These are phyloP conservation scores for Diaporthe velutina DNA, from an alignment of 2,329 filamentous ascomycete species.

Conservation along the genomic window DNA sequence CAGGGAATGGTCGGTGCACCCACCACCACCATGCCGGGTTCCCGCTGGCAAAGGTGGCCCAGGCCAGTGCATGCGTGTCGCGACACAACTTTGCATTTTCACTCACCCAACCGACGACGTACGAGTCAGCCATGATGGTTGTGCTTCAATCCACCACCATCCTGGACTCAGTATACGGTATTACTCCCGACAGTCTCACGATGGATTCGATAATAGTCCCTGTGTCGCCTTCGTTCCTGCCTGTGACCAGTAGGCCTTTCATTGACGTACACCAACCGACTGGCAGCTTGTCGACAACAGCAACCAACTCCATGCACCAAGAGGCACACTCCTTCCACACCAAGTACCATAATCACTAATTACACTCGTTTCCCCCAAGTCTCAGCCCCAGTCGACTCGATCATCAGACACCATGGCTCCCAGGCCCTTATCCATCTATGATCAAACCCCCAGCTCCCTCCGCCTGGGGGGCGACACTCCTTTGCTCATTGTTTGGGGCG, in stretches of 20 bases:
- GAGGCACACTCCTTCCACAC: background rate
- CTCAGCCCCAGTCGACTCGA: background rate
- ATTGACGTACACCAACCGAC: background rate
- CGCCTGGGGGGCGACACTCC: background rate
- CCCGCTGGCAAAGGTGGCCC: background rate
- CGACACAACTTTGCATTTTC: background rate
- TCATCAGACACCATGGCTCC: background rate
- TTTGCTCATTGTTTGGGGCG: constrained; percentile 10
- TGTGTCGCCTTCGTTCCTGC: background rate
- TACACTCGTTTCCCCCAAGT: background rate
- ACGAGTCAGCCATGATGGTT: constrained; percentile 4
- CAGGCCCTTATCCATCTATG: background rate
- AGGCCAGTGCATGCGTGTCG: background rate
- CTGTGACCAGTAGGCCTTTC: background rate
- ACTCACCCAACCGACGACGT: background rate
- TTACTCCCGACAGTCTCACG: background rate
- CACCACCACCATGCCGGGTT: background rate
- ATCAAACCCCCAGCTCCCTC: background rate
- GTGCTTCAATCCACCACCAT: background rate
- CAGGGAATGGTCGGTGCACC: background rate
- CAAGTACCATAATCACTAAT: background rate
- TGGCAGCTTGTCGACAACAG: background rate
- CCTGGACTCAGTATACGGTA: background rate
- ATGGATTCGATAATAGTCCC: background rate
- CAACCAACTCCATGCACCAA: background rate